A percentile compares a stretch with the other conserved stretches of the same genome.
These are phyloP conservation scores for Asparagopsis taxiformis DNA, from an alignment of 31 red algal species.

Conservation along the genomic window DNA sequence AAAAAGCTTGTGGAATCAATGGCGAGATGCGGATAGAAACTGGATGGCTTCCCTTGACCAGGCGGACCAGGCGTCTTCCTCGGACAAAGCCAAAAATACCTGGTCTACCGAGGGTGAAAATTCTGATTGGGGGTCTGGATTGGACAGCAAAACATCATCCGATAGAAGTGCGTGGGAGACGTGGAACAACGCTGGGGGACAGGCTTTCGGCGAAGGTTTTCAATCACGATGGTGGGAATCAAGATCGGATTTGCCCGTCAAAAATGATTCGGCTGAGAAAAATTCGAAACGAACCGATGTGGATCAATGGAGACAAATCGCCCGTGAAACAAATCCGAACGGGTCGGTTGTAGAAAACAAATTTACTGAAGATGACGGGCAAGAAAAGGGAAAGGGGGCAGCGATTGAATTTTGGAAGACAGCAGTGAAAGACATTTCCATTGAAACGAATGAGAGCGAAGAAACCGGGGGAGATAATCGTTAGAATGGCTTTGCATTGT, in stretches of 20 bases:
- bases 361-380: background rate
- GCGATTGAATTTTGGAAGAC: slow-evolving; percentile 30
- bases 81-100: background rate
- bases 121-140: slow-evolving; percentile 48
- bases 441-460: slow-evolving; percentile 2
- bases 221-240: slow-evolving; percentile 26
- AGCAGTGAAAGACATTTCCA: slow-evolving; percentile 3
- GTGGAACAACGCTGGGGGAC: slow-evolving; percentile 29
- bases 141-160: slow-evolving; percentile 40
- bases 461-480: background rate
- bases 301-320: slow-evolving; percentile 28
- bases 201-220: background rate
- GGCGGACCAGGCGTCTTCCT: background rate
- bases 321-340: background rate
- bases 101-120: background rate
- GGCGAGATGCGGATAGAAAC: slow-evolving; percentile 35
- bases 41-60: slow-evolving; percentile 32
- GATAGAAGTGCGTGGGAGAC: slow-evolving; percentile 61
- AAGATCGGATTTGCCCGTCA: slow-evolving; percentile 6
- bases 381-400: slow-evolving; percentile 7
- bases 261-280: background rate
- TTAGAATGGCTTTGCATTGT: too few species aligned
- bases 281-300: background rate
- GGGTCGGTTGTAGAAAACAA: background rate
- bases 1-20: slow-evolving; percentile 35